Percentiles rank a stretch among this genome's conserved stretches.
Evolutionary conservation across 1,139 yeast species (phyloP).

Genomic region (Yamadazyma taylorii): DNA sequence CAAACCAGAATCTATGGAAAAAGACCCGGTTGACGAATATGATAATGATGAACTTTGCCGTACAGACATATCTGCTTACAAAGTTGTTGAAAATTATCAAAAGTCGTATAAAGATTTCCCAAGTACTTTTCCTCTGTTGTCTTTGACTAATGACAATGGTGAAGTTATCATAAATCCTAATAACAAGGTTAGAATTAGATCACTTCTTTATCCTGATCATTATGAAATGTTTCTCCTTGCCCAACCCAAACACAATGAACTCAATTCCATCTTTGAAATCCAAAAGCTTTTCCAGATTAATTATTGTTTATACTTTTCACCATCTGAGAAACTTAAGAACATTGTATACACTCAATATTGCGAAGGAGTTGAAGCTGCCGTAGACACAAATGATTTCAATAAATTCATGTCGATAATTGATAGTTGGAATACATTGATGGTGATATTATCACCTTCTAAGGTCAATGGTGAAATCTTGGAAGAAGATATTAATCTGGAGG

Average conservation of each 20-base stretch:
- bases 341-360: constrained; percentile 38
- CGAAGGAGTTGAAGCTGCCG: constrained; percentile 28
- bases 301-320: constrained; percentile 42
- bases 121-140: constrained; percentile 38
- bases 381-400: constrained; percentile 34
- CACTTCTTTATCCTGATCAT: constrained; percentile 43
- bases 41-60: constrained; percentile 18
- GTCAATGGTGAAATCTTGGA: constrained; percentile 8
- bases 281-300: constrained; percentile 51
- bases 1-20: constrained; percentile 12
- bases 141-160: constrained; percentile 17
- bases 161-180: constrained; percentile 22
- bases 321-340: constrained; percentile 34
- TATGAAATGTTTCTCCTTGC: constrained; percentile 42
- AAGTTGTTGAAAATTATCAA: constrained; percentile 28
- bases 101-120: constrained; percentile 38
- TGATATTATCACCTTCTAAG: constrained; percentile 31
- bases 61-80: constrained; percentile 30
- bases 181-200: constrained; percentile 37
- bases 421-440: constrained; percentile 44
- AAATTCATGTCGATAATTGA: constrained; percentile 39
- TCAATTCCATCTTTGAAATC: constrained; percentile 73
- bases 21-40: constrained; percentile 18
- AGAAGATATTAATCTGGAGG: constrained; percentile 35
- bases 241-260: constrained; percentile 52